Conservation (phyloP, 805 yeast genomes). For the Lipomyces oligophaga region DNA sequence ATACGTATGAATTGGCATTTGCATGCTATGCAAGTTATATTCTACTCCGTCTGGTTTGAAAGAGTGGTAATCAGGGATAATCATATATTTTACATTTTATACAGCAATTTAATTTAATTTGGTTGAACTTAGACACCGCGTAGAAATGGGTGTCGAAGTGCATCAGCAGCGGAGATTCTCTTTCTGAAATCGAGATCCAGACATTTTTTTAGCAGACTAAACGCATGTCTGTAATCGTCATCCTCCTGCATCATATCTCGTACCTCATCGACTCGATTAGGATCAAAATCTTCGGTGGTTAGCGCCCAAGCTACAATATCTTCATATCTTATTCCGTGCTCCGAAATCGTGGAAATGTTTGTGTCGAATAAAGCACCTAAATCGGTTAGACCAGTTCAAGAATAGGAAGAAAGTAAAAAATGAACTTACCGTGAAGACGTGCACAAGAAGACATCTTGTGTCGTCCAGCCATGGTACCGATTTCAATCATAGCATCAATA, state of each 20-base stretch:
- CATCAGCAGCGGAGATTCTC: conserved; percentile 61
- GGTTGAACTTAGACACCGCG: not conserved
- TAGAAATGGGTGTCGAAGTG: conserved; percentile 42
- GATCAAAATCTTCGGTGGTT: conserved; percentile 13
- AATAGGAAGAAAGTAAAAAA: too few relatives aligned
- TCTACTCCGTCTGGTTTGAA: too few relatives aligned
- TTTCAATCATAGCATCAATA: conserved; percentile 81
- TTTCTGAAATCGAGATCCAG: conserved; percentile 63
- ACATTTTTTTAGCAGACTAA: conserved; percentile 50
- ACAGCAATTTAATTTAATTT: too few relatives aligned
- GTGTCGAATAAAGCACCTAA: conserved; percentile 66
- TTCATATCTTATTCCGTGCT: conserved; percentile 40
- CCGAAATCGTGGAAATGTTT: conserved; percentile 50
- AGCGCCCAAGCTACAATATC: conserved; percentile 44
- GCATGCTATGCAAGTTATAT: too few relatives aligned
- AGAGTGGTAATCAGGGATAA: too few relatives aligned
- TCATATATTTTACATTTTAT: too few relatives aligned
- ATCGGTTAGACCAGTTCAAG: not conserved
- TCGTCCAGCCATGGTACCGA: conserved; percentile 75
- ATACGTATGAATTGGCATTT: too few relatives aligned
- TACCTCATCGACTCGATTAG: not conserved
- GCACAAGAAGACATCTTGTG: conserved; percentile 72
- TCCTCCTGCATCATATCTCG: conserved; percentile 1
- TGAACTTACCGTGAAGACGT: conserved; percentile 62
- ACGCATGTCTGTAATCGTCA: conserved; percentile 31